phyloP scores from a whole-genome alignment of 441 rosid species.

The Melastoma candidum region DNA sequence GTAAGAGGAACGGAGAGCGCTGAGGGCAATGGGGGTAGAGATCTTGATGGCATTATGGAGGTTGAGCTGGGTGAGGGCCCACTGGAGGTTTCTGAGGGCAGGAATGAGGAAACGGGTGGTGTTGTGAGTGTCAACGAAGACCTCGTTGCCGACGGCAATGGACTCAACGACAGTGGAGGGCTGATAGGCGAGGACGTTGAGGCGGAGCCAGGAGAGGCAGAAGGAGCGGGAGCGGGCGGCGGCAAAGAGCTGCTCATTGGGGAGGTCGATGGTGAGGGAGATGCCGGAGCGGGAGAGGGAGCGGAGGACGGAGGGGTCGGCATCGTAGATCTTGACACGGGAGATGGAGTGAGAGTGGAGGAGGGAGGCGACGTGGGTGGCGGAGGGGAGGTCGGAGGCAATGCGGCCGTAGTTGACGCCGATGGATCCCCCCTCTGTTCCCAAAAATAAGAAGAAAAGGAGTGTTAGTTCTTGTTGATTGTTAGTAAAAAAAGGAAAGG shows the following conservation, averaged over 20 bases:
- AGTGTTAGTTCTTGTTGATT: too few relatives aligned
- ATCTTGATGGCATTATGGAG: conserved; percentile 54
- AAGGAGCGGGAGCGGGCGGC: conserved; percentile 41
- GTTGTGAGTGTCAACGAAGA: conserved; percentile 62
- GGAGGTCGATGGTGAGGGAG: conserved; percentile 68
- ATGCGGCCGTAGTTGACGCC: conserved; percentile 89
- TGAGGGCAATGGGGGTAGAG: conserved; percentile 74
- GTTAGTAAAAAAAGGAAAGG: too few relatives aligned
- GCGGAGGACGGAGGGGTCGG: conserved; percentile 63
- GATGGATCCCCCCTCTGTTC: conserved; percentile 54
- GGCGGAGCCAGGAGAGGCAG: conserved; percentile 45
- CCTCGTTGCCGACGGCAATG: conserved; percentile 82
- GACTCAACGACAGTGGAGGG: conserved; percentile 70
- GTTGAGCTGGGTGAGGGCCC: conserved; percentile 40
- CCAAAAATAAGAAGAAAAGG: conserved; percentile 4
- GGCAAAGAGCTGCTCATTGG: conserved; percentile 49
- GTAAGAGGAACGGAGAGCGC: conserved; percentile 65
- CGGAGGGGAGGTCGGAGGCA: conserved; percentile 69
- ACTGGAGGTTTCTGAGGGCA: conserved; percentile 73
- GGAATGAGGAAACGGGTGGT: conserved; percentile 51
- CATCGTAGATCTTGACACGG: conserved; percentile 62
- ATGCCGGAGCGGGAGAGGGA: conserved; percentile 61
- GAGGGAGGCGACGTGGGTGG: conserved; percentile 51
- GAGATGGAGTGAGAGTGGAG: conserved; percentile 63
- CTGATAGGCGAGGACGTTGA: conserved; percentile 48